phyloP scores from a whole-genome alignment of 345 rosid species.

The Brassica cretica region DNA sequence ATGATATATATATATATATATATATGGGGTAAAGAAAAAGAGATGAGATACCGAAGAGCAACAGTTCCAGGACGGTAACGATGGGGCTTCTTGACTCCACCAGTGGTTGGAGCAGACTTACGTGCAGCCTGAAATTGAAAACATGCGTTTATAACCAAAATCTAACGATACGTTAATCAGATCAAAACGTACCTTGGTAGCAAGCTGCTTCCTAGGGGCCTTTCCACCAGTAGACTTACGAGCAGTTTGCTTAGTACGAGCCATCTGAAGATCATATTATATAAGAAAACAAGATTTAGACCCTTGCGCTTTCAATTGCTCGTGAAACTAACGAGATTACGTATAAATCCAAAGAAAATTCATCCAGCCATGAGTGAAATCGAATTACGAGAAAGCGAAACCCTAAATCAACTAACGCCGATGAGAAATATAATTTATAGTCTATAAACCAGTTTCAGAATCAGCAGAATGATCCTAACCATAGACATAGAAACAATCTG shows the following conservation, averaged over 20 bases:
- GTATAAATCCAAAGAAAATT: neutral
- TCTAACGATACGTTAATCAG: neutral
- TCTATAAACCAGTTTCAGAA: neutral
- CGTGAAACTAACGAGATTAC: no score
- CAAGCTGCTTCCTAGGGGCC: slow-evolving; percentile 97
- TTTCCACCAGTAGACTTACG: slow-evolving; percentile 96
- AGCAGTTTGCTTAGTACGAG: slow-evolving; percentile 87
- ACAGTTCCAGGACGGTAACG: slow-evolving; percentile 97
- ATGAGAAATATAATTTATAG: no score
- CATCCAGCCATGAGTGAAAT: neutral
- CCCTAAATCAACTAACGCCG: no score
- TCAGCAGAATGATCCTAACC: neutral
- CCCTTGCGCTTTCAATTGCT: no score
- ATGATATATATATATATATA: no score
- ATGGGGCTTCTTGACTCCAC: slow-evolving; percentile 93
- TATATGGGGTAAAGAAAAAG: no score
- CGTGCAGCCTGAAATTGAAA: slow-evolving; percentile 69
- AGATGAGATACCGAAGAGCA: slow-evolving; percentile 67
- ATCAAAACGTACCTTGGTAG: slow-evolving; percentile 58
- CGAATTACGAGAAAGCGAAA: no score
- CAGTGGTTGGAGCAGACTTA: slow-evolving; percentile 93
- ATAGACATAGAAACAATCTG: neutral
- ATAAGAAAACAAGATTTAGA: neutral
- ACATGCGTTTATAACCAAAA: neutral
- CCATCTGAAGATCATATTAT: slow-evolving; percentile 22